Conservation (phyloP, 352 stramenopile genomes). For the Globisporangium parvum region DNA sequence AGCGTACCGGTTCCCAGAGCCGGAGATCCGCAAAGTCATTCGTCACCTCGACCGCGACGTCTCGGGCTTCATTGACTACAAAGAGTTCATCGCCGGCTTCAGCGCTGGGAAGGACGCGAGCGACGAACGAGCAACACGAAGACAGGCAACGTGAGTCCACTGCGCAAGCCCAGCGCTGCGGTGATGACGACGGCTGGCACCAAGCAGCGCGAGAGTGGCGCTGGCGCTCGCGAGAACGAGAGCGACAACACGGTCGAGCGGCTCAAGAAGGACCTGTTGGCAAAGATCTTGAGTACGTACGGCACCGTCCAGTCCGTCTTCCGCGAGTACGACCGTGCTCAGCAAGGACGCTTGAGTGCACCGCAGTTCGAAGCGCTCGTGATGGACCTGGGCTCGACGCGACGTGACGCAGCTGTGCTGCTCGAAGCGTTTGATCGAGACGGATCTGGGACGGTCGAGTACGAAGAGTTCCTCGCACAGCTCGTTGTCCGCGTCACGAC, state of each 20-base stretch:
- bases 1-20: constrained; percentile 46
- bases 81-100: constrained; percentile 56
- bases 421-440: constrained; percentile 39
- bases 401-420: constrained; percentile 23
- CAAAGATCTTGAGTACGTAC: constrained; percentile 30
- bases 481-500: constrained; percentile 20
- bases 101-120: constrained; percentile 12
- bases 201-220: constrained; percentile 3
- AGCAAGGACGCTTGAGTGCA: constrained; percentile 27
- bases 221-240: neutral
- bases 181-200: constrained; percentile 1
- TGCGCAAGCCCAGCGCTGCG: neutral
- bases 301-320: constrained; percentile 49
- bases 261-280: constrained; percentile 40
- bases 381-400: constrained; percentile 24
- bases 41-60: constrained; percentile 58
- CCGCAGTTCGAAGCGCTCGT: constrained; percentile 44
- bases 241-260: constrained; percentile 17
- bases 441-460: constrained; percentile 43
- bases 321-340: constrained; percentile 38
- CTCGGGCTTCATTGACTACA: constrained; percentile 71
- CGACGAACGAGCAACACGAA: neutral
- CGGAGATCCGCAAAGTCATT: constrained; percentile 70
- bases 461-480: constrained; percentile 49
- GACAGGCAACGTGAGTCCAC: too few species aligned